Base-by-base conservation (phyloP, 345 rosid genomes). In the Gossypioides kirkii region DNA sequence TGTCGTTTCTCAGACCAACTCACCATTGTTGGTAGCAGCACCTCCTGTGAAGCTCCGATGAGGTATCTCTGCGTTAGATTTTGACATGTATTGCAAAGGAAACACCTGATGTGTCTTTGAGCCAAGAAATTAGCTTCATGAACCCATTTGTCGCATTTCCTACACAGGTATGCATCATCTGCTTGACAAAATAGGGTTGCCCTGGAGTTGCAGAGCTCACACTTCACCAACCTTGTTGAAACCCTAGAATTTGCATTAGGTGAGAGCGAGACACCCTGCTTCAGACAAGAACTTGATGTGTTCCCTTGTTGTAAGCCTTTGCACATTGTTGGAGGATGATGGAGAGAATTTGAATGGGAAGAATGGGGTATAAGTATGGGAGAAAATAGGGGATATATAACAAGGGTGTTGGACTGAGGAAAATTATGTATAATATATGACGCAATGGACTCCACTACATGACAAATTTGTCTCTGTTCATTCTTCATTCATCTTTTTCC, bases 61-160 rank as follows among this genome's bases (percentile, higher is more conserved):
- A 89, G 85, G 36, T 84, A 91, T 58, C 85, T 70, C 20, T 75
- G 89, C 1, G 97, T 93, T 58, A 83, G 87, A 52, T 84, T 85
- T 47, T 83, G 93, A 63, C 98, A 93, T 0, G 86, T 32, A 36
- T 74, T 76, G 73, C 98, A 93, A 4, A 93, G 81, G 73, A 93
- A 76, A 76, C 93, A 86, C 69, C 98, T 66, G 22, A 89, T 74
- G 53, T 93, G 98, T 75, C 98, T 87, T 69, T 54, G 81, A 9
- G 98, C 95, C 52, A 93, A 77, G 84, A 93, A 89, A 73, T 93
- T 93, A 8, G 97, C 98, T 54, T 82, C 84, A 25, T 93, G 98
- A 26, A 93, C 98, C 84, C 82, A 76, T 76, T 74, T 86, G 65
- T 93, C 98, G 26, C 97, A 93, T 72, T 81, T 79, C 50, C 78